Percentiles rank a stretch among this genome's conserved stretches.
Evolutionary conservation across 2,329 filamentous ascomycete species (phyloP).

Genomic region (Polychaeton citri): DNA sequence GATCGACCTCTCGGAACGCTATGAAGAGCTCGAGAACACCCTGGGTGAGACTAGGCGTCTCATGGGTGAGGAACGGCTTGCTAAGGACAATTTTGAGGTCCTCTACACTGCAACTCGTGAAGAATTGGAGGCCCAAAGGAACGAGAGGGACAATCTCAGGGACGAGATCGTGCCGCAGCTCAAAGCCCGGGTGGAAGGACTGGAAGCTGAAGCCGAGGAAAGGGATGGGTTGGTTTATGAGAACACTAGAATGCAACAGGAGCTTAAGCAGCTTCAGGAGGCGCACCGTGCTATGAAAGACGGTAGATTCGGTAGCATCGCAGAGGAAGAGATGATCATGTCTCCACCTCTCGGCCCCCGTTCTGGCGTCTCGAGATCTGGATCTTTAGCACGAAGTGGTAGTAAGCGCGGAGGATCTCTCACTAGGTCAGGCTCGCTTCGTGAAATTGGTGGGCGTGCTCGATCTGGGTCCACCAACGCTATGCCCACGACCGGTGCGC

Average conservation of each 20-base stretch:
- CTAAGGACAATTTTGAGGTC: conserved; percentile 90
- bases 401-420: conserved; percentile 18
- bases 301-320: conserved; percentile 47
- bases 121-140: conserved; percentile 68
- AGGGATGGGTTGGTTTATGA: conserved; percentile 65
- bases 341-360: conserved; percentile 15
- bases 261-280: conserved; percentile 54
- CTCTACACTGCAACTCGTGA: conserved; percentile 69
- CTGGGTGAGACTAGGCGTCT: conserved; percentile 75
- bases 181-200: conserved; percentile 59
- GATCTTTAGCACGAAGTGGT: conserved; percentile 46
- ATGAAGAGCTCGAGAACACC: conserved; percentile 65
- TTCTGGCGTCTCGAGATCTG: conserved; percentile 30
- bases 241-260: conserved; percentile 73
- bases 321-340: conserved; percentile 37
- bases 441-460: conserved; percentile 25
- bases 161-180: conserved; percentile 78
- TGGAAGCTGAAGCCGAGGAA: conserved; percentile 62
- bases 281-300: conserved; percentile 35
- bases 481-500: conserved; percentile 2
- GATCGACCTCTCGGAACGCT: conserved; percentile 38
- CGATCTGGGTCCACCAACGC: conserved; percentile 30
- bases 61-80: conserved; percentile 69
- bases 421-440: conserved; percentile 20
- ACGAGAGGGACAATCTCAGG: conserved; percentile 82